Evolutionary conservation across 257 asterid species (phyloP).

Genomic region (Voacanga thouarsii): DNA sequence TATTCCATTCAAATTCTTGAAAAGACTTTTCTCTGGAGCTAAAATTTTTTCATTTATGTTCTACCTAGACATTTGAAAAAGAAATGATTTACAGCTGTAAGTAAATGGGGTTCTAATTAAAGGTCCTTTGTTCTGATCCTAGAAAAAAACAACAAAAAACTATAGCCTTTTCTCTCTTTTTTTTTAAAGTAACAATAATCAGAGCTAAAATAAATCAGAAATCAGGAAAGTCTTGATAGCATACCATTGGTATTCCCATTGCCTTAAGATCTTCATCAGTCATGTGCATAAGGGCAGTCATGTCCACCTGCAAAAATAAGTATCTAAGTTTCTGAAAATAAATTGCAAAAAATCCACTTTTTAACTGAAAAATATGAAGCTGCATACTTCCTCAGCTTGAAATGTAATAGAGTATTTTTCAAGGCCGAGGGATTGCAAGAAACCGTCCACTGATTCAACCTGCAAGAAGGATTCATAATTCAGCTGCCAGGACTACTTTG

Average conservation of each 20-base stretch:
- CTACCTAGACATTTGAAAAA: neutral
- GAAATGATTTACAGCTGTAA: no score
- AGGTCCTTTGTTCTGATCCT: neutral
- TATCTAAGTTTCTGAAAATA: conserved; percentile 13
- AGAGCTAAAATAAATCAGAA: neutral
- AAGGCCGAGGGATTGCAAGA: conserved; percentile 82
- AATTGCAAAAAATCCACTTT: conserved; percentile 1
- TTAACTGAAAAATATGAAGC: conserved; percentile 10
- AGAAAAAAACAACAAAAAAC: no score
- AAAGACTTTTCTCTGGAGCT: neutral
- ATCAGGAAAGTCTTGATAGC: neutral
- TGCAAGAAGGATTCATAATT: conserved; percentile 36
- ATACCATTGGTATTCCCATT: conserved; percentile 96
- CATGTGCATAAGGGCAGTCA: conserved; percentile 94
- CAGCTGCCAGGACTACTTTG: conserved; percentile 14
- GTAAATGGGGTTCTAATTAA: neutral
- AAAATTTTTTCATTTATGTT: neutral
- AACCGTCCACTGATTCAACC: conserved; percentile 77
- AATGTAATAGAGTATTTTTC: conserved; percentile 83
- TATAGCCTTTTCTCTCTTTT: no score
- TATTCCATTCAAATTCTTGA: neutral
- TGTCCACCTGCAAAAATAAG: conserved; percentile 71
- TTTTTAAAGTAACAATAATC: neutral
- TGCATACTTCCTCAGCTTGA: conserved; percentile 96
- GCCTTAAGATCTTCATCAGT: conserved; percentile 97